These are phyloP conservation scores for Thinopyrum obtusiflorum DNA, from an alignment of 202 grass and related monocot genomes.

Conservation along the genomic window DNA sequence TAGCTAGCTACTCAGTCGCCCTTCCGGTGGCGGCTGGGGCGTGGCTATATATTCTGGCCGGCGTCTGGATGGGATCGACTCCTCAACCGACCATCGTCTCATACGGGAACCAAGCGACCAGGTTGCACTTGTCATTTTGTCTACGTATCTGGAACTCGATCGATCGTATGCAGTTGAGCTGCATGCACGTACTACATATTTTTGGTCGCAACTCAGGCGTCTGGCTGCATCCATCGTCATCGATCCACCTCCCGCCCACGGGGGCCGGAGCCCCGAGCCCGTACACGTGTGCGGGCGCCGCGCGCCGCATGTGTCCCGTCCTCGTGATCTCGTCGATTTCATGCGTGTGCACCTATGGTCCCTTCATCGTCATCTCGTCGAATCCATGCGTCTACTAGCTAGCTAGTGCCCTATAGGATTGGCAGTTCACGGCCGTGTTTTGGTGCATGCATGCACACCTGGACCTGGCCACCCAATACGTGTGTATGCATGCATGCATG, in stretches of 20 bases:
- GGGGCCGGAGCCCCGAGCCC: too few relatives aligned
- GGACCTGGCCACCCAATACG: neutral
- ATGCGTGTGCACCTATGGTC: neutral
- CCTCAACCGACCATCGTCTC: neutral
- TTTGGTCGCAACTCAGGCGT: constrained; percentile 1
- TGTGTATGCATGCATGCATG: neutral
- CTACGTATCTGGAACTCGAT: neutral
- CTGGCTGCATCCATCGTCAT: neutral
- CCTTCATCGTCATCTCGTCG: neutral
- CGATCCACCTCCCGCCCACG: neutral
- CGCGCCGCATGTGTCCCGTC: neutral
- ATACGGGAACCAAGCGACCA: neutral
- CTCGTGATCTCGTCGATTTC: neutral
- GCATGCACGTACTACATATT: neutral
- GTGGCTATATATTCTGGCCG: neutral
- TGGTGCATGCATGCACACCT: neutral
- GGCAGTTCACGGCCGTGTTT: neutral
- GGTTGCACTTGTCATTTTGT: neutral
- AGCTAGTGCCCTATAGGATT: neutral
- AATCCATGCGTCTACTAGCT: neutral
- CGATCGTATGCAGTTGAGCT: neutral
- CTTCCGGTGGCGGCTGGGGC: neutral
- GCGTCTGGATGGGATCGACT: neutral
- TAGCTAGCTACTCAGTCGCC: neutral
- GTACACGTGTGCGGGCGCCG: neutral